phyloP scores from a whole-genome alignment of 371 early-diverging fungal species.

The Nosema muscidifuracis region DNA sequence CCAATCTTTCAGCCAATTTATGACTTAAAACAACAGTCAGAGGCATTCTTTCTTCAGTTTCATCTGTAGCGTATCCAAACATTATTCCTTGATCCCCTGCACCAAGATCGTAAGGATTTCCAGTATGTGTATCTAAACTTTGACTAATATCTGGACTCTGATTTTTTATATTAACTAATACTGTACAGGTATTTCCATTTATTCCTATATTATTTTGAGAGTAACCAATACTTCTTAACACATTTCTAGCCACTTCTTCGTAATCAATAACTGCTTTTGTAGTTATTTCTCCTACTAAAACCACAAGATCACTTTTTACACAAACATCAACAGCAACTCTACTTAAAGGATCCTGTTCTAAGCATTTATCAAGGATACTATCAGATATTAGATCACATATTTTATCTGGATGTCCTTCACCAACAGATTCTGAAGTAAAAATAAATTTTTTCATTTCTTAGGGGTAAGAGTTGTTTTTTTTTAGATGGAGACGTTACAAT shows the following conservation, averaged over 20 bases:
- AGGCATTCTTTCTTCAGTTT: constrained; percentile 97
- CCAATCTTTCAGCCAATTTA: constrained; percentile 85
- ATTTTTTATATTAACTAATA: constrained; percentile 91
- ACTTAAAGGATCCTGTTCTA: constrained; percentile 76
- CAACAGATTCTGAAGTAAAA: constrained; percentile 96
- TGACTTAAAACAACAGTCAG: constrained; percentile 84
- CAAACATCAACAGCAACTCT: constrained; percentile 98
- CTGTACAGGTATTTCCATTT: constrained; percentile 94
- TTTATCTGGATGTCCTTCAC: constrained; percentile 99
- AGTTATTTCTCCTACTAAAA: constrained; percentile 97
- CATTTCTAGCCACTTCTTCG: constrained; percentile 89
- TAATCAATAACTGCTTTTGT: constrained; percentile 87
- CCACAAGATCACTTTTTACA: constrained; percentile 95
- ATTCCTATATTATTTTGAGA: constrained; percentile 73
- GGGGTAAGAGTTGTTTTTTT: neutral
- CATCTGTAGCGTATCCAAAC: constrained; percentile 92
- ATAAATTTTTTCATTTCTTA: neutral
- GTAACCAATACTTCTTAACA: constrained; percentile 93
- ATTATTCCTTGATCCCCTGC: constrained; percentile 91
- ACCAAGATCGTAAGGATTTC: constrained; percentile 82
- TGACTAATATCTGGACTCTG: constrained; percentile 95
- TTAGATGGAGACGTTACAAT: too few relatives aligned
- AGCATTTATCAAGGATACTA: constrained; percentile 92
- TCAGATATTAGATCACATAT: constrained; percentile 96
- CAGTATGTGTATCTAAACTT: constrained; percentile 68